Percentiles rank a stretch among this genome's conserved stretches.
Evolutionary conservation across 1,284 basidiomycete species (phyloP).

Genomic region (Malassezia yamatoensis): DNA sequence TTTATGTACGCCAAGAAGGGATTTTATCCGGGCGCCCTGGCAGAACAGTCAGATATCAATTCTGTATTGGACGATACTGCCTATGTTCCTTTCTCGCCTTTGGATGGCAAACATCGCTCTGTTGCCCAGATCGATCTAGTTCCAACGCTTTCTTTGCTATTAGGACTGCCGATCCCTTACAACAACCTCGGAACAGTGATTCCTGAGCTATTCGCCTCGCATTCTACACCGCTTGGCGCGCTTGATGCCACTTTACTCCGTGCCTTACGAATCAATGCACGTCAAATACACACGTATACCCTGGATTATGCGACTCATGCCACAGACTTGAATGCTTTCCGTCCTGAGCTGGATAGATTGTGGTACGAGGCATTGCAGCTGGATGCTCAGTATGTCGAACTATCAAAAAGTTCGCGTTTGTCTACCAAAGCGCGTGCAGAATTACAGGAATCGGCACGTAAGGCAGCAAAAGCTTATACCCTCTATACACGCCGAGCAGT

Average conservation of each 20-base stretch:
- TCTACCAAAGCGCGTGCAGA: not conserved
- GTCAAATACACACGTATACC: conserved; percentile 69
- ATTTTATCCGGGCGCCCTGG: not conserved
- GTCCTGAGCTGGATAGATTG: conserved; percentile 32
- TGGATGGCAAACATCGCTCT: conserved; percentile 53
- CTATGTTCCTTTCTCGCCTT: conserved; percentile 27
- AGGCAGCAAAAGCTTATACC: conserved; percentile 27
- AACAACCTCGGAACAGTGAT: conserved; percentile 86
- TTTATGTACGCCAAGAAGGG: conserved; percentile 63
- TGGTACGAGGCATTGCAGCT: conserved; percentile 26
- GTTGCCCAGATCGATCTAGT: conserved; percentile 91
- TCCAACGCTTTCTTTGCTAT: conserved; percentile 75
- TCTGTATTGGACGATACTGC: conserved; percentile 14
- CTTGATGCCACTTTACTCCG: conserved; percentile 50
- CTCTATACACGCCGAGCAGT: conserved; percentile 61
- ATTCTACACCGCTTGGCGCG: not conserved
- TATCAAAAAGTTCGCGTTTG: conserved; percentile 12
- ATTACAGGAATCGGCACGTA: conserved; percentile 11
- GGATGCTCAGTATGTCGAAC: conserved; percentile 23
- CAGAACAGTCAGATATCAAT: conserved; percentile 7
- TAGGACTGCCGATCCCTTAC: conserved; percentile 86
- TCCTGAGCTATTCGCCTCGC: conserved; percentile 65
- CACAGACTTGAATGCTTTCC: conserved; percentile 55
- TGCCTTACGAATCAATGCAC: conserved; percentile 64
- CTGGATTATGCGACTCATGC: conserved; percentile 61